Evolutionary conservation across 768 basidiomycete genomes (phyloP), one percentile per base, ranked within the genome.

Genomic region (Lanmaoa pseudosensibilis): DNA sequence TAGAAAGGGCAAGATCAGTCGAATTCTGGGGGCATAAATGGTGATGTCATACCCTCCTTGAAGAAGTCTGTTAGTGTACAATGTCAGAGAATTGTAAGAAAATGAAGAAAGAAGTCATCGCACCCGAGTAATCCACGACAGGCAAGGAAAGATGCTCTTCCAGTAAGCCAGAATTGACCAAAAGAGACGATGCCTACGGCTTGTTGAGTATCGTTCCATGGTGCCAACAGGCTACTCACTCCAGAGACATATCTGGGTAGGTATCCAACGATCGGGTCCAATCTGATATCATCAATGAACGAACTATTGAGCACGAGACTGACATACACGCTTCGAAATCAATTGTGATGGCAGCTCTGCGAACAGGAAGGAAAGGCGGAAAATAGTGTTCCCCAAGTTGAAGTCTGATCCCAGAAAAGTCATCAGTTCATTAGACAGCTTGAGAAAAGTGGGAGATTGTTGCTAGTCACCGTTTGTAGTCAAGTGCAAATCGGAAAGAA

Each of bases 251-350:
- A 84, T 82, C 65, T 84, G 83, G 2, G 75, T 78, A 6, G 83
- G 82, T 67, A 84, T 83, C 83, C 82, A 86, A 25, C 81, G 77
- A 66, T 87, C 85, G 4, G 84, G 84, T 3, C 85, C 84, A 38
- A 84, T 58, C 80, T 82, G 25, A 41, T 47, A 33, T 18, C 16
- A 19, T 52, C 47, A 61, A 21, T 33, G n/a, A 12, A 37, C 2
- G 40, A 36, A 34, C 33, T 19, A 46, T 12, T n/a, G 16, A 6
- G 7, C 3, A 50, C 23, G 19, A 15, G 10, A 39, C 15, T 16
- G 2, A 65, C 75, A 44, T 41, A 85, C 78, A 13, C 79, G 75
- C 67, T 87, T 87, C 2, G 83, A 84, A 40, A 86, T 69, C 15
- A 86, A 70, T 54, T 86, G 84, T 12, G 84, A 85, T 9, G 86